Evolutionary conservation across 371 early-diverging fungal genomes (phyloP).

Genomic region (Mortierella sp.): DNA sequence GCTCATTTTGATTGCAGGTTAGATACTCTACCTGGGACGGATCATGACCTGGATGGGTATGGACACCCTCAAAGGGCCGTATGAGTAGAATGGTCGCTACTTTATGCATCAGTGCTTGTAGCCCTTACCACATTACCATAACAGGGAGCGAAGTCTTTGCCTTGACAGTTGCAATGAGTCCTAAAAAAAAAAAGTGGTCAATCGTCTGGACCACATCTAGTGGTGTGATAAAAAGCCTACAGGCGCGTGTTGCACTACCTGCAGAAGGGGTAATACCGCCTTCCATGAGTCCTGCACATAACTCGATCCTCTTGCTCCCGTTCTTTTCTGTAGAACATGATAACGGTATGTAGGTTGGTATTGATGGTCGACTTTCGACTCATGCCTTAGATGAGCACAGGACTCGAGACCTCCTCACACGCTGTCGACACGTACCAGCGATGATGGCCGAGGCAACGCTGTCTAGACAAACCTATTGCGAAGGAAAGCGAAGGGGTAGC

Average conservation of each 20-base stretch:
- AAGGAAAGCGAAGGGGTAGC: background rate
- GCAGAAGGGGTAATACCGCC: conserved; percentile 60
- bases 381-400: no score
- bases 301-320: conserved; percentile 64
- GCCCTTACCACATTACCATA: conserved; percentile 53
- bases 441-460: conserved; percentile 59
- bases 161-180: conserved; percentile 55
- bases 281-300: conserved; percentile 67
- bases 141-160: conserved; percentile 60
- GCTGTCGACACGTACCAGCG: conserved; percentile 29
- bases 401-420: no score
- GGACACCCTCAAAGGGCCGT: background rate
- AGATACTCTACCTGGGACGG: conserved; percentile 60
- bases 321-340: conserved; percentile 48
- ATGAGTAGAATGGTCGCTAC: background rate
- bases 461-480: conserved; percentile 61
- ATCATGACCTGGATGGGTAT: conserved; percentile 62
- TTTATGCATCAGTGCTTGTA: no score
- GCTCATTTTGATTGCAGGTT: no score
- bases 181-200: conserved; percentile 23
- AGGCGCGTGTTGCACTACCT: conserved; percentile 22
- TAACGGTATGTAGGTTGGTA: no score
- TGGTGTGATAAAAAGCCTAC: no score
- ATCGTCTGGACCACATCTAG: no score
- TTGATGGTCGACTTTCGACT: no score